phyloP scores from a whole-genome alignment of 345 rosid genomes.

The Boechera divaricarpa region DNA sequence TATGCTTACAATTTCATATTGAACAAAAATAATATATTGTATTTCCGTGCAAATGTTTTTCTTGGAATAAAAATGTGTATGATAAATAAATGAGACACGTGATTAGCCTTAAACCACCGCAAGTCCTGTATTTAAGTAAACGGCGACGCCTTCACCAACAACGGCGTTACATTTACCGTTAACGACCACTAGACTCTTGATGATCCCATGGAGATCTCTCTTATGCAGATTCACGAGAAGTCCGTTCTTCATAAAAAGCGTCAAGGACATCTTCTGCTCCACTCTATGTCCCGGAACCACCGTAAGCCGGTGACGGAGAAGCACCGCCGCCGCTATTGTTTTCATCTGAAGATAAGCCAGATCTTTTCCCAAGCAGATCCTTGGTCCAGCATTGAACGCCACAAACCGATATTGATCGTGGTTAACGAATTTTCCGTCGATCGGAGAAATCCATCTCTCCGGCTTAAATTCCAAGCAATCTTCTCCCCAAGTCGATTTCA shows the following conservation, averaged over 20 bases:
- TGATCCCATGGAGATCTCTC: conserved; percentile 58
- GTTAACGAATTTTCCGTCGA: conserved; percentile 54
- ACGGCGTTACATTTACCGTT: conserved; percentile 40
- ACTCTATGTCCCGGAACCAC: conserved; percentile 74
- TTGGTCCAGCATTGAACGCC: conserved; percentile 93
- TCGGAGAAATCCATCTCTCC: conserved; percentile 82
- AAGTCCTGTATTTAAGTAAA: neutral
- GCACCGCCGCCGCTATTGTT: conserved; percentile 78
- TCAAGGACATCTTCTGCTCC: conserved; percentile 97
- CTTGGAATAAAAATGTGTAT: too few relatives aligned
- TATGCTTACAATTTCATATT: too few relatives aligned
- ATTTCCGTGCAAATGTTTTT: too few relatives aligned
- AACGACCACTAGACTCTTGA: conserved; percentile 39
- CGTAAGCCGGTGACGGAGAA: conserved; percentile 72
- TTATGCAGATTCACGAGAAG: conserved; percentile 62
- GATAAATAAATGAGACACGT: too few relatives aligned
- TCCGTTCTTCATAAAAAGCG: conserved; percentile 92
- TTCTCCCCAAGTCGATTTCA: conserved; percentile 86
- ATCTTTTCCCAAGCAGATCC: conserved; percentile 85
- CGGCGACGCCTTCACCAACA: conserved; percentile 38
- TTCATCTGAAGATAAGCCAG: conserved; percentile 93
- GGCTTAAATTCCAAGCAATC: conserved; percentile 82
- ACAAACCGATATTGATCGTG: conserved; percentile 79
- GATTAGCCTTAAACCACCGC: too few relatives aligned
- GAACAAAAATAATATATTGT: too few relatives aligned